These are phyloP conservation scores for Omphalotus olearius DNA, from an alignment of 1,284 basidiomycete species.

Conservation along the genomic window DNA sequence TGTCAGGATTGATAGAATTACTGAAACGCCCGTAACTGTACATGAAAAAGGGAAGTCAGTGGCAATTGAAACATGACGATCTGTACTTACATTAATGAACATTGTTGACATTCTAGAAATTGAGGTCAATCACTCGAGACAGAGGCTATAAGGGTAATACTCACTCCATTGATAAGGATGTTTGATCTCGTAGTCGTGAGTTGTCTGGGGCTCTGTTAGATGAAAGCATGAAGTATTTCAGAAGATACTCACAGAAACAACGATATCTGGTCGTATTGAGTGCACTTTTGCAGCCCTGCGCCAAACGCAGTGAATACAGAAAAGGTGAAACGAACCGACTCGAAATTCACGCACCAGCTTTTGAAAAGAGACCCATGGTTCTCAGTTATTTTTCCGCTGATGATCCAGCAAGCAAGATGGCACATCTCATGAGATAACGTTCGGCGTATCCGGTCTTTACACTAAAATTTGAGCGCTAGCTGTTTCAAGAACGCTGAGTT, in stretches of 20 bases:
- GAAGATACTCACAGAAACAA: constrained; percentile 54
- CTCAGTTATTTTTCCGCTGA: constrained; percentile 62
- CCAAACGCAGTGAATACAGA: neutral
- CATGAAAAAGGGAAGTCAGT: constrained; percentile 5
- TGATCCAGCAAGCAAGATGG: constrained; percentile 80
- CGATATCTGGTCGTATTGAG: constrained; percentile 57
- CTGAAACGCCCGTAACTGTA: constrained; percentile 72
- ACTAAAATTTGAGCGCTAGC: neutral
- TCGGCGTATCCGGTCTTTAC: constrained; percentile 67
- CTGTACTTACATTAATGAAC: constrained; percentile 58
- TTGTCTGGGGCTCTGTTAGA: constrained; percentile 41
- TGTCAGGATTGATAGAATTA: constrained; percentile 69
- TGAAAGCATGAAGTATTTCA: neutral
- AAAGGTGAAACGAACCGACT: neutral
- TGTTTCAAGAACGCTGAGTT: neutral
- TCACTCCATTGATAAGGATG: constrained; percentile 78
- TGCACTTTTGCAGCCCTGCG: constrained; percentile 63
- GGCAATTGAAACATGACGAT: neutral
- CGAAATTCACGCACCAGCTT: constrained; percentile 46
- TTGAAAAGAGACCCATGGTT: constrained; percentile 69
- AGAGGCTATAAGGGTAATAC: constrained; percentile 20
- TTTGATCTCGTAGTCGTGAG: constrained; percentile 72
- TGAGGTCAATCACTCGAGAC: neutral
- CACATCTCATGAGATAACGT: constrained; percentile 88
- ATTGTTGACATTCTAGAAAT: constrained; percentile 58